Conservation (phyloP, 1,284 basidiomycete species). For the Coniferiporia sulphurascens region DNA sequence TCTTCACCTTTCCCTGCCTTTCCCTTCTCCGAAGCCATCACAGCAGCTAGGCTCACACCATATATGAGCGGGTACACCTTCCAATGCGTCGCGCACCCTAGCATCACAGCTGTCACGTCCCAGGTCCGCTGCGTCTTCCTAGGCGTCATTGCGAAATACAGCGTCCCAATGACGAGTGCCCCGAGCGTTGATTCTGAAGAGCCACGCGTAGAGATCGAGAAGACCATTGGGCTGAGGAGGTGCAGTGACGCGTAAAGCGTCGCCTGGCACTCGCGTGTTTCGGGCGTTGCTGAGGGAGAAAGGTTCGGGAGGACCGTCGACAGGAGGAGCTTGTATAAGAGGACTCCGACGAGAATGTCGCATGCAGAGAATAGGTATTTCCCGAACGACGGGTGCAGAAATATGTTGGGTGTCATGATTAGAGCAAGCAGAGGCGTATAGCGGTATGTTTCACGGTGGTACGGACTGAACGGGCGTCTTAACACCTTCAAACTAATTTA, state of each 20-base stretch:
- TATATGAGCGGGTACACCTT: conserved; percentile 97
- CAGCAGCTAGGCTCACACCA: conserved; percentile 69
- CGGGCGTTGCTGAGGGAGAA: neutral
- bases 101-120: conserved; percentile 59
- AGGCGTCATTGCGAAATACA: conserved; percentile 53
- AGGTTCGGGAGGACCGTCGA: conserved; percentile 35
- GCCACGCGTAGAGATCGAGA: conserved; percentile 94
- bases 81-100: conserved; percentile 86
- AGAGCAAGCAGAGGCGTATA: conserved; percentile 93
- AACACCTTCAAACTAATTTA: conserved; percentile 5
- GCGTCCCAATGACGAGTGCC: conserved; percentile 70
- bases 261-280: conserved; percentile 30
- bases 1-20: conserved; percentile 19
- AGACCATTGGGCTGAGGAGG: conserved; percentile 90
- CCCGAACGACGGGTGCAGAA: conserved; percentile 79
- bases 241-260: conserved; percentile 59
- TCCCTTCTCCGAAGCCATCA: conserved; percentile 41
- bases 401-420: conserved; percentile 75
- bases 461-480: conserved; percentile 58
- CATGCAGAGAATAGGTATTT: conserved; percentile 87
- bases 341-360: conserved; percentile 76
- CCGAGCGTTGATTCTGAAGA: conserved; percentile 90
- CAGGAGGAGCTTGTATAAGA: conserved; percentile 72
- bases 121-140: conserved; percentile 33
- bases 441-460: conserved; percentile 89